A percentile compares a stretch with the other conserved stretches of the same genome.
Evolutionary conservation across 2,329 filamentous ascomycete species (phyloP).

Genomic region (Thielaviopsis cerberus): DNA sequence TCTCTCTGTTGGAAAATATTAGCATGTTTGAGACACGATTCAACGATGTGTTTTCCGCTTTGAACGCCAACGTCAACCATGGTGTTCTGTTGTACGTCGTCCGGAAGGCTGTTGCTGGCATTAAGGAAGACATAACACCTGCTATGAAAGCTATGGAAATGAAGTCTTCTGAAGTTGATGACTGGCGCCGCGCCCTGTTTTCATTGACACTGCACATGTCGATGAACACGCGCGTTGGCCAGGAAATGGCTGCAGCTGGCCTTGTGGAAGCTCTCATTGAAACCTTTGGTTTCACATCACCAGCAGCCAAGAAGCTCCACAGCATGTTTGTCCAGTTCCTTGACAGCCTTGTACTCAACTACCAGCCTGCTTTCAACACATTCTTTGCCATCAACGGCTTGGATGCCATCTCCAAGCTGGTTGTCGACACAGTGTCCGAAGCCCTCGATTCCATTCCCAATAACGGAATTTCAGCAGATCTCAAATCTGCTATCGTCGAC

Average conservation of each 20-base stretch:
- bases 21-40: constrained; percentile 59
- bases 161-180: constrained; percentile 38
- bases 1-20: constrained; percentile 71
- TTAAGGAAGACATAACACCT: constrained; percentile 35
- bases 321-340: constrained; percentile 72
- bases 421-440: constrained; percentile 57
- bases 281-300: constrained; percentile 65
- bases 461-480: constrained; percentile 51
- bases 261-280: constrained; percentile 81
- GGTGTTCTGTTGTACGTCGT: constrained; percentile 86
- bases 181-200: constrained; percentile 82
- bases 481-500: constrained; percentile 68
- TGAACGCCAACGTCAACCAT: constrained; percentile 91
- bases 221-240: constrained; percentile 25
- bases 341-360: constrained; percentile 70
- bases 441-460: constrained; percentile 47
- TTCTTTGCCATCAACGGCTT: constrained; percentile 70
- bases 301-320: constrained; percentile 65
- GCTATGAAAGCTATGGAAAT: constrained; percentile 3
- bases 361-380: constrained; percentile 66
- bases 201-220: constrained; percentile 70
- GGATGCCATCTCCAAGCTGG: constrained; percentile 74
- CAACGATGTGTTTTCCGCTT: constrained; percentile 68
- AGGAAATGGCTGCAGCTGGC: constrained; percentile 73
- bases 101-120: constrained; percentile 70